These are phyloP conservation scores for Entophlyctis luteolus DNA, from an alignment of 192 early-diverging fungal species.

Conservation along the genomic window DNA sequence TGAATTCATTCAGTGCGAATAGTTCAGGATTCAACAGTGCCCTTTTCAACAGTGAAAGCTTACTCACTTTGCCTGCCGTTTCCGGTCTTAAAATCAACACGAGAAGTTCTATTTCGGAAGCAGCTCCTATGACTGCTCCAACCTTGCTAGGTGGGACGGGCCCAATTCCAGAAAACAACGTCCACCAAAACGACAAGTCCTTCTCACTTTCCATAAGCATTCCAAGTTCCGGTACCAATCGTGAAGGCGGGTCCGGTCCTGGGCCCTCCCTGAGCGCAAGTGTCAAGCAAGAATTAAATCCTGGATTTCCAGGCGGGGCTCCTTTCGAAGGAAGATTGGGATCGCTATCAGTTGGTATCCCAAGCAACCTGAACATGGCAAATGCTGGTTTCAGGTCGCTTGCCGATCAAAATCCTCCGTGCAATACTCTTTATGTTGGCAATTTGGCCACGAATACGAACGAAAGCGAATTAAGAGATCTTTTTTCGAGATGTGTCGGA, in stretches of 20 bases:
- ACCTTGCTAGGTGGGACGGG: conserved; percentile 3
- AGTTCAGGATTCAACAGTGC: conserved; percentile 48
- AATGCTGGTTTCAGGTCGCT: conserved; percentile 26
- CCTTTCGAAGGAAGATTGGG: too few species aligned
- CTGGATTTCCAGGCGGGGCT: too few species aligned
- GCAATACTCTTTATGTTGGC: conserved; percentile 98
- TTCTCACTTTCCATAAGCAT: conserved; percentile 14
- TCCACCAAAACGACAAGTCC: not conserved
- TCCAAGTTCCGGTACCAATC: not conserved
- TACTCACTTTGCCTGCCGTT: conserved; percentile 27
- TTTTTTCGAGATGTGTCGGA: conserved; percentile 79
- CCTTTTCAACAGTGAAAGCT: conserved; percentile 45
- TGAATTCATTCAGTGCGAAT: conserved; percentile 5
- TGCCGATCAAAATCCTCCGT: conserved; percentile 94
- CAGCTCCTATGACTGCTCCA: not conserved
- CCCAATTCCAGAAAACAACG: not conserved
- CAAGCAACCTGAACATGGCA: too few species aligned
- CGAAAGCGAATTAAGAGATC: conserved; percentile 81
- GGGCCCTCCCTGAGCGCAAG: too few species aligned
- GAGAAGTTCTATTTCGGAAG: too few species aligned
- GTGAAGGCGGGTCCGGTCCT: too few species aligned
- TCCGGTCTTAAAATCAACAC: conserved; percentile 21
- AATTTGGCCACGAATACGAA: conserved; percentile 84
- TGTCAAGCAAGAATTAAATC: too few species aligned
- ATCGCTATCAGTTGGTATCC: too few species aligned